phyloP scores from a whole-genome alignment of 345 rosid species.

The Rhodomyrtus tomentosa region DNA sequence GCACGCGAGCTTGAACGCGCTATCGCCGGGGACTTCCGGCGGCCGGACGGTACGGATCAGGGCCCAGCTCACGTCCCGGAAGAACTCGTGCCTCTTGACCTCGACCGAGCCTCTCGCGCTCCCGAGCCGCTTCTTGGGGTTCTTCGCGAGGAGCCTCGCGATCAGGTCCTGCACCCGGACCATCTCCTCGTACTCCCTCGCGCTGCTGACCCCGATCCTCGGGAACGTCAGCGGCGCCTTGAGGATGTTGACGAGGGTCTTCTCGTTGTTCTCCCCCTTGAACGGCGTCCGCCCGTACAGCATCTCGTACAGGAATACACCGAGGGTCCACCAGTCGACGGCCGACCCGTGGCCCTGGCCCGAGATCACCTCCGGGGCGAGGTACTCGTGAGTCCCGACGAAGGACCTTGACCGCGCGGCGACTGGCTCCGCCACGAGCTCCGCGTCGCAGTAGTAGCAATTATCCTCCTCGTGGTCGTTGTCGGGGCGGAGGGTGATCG shows the following conservation, averaged over 20 bases:
- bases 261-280: conserved; percentile 89
- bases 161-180: conserved; percentile 68
- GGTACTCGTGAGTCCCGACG: conserved; percentile 92
- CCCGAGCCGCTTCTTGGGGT: conserved; percentile 80
- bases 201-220: conserved; percentile 34
- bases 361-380: conserved; percentile 92
- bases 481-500: neutral
- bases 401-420: conserved; percentile 72
- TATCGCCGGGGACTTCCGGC: conserved; percentile 56
- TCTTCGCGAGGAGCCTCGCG: conserved; percentile 55
- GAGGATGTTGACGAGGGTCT: conserved; percentile 65
- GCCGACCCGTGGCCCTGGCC: conserved; percentile 97
- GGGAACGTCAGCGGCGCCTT: conserved; percentile 72
- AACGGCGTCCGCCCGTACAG: conserved; percentile 79
- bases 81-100: conserved; percentile 80
- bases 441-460: conserved; percentile 11
- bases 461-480: neutral
- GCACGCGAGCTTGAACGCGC: neutral
- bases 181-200: conserved; percentile 52
- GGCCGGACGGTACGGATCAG: conserved; percentile 73
- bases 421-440: conserved; percentile 70
- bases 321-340: conserved; percentile 97
- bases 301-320: conserved; percentile 85
- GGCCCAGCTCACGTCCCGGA: conserved; percentile 84
- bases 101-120: conserved; percentile 64